Base-by-base conservation (phyloP, 192 early-diverging fungal species). In the Coemansia sp. region DNA sequence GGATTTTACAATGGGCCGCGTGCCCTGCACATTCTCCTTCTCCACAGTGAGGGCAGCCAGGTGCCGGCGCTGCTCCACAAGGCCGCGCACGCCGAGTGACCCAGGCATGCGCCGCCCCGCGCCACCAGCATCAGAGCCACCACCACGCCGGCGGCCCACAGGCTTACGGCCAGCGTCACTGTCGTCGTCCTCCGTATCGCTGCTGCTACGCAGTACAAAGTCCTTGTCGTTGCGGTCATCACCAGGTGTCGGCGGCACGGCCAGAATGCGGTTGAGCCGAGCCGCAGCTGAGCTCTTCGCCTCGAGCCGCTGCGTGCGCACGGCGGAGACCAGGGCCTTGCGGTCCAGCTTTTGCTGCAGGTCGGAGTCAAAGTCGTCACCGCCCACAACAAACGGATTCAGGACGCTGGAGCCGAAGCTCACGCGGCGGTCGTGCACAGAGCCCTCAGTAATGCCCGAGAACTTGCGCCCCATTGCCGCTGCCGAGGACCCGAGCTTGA, bases 341-440 rank as follows among this genome's bases (percentile, higher is more conserved):
- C 63, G 64, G 37, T 77, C 72, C 31, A 74, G 41, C 8, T 63
- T 67, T n/a, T 67, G 57, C 35, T 75, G 72, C 33, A 75, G 44
- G 24, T 78, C 76, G 3, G 76, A 64, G 37, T 78, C 57, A 63
- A 82, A 82, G 10, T 73, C 79, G 14, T 64, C 63, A 53, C 79
- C 79, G 27, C 63, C 65, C 1, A 83, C 69, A 0, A 83, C 75
- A 36, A 83, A 83, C 9, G 79, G 79, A 34, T 75, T 81, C 34
- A 64, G 53, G 2, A 63, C 64, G 61, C 53, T 65, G 17, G 66
- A 64, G 21, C 78, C 78, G 60, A 81, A 81, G 68, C 79, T 81
- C 51, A 81, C 59, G 1, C 79, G 79, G n/a, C 68, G 70, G 65
- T 81, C 79, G 50, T 81, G 79, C 16, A 81, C 79, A 0, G 79